phyloP scores from a whole-genome alignment of 192 early-diverging fungal species.

The Allomyces javanicus region DNA sequence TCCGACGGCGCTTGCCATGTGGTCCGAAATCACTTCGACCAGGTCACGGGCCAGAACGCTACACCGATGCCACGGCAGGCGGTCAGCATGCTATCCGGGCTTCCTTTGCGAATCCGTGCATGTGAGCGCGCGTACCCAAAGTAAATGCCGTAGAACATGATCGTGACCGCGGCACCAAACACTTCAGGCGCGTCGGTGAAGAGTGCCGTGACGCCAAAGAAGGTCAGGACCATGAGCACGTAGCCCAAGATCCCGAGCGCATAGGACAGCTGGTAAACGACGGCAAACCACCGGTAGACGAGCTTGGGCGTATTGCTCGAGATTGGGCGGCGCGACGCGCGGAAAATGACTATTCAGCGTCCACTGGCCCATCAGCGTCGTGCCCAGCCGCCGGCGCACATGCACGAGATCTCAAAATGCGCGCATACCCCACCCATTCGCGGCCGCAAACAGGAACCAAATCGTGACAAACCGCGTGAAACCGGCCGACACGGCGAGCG shows the following conservation, averaged over 20 bases:
- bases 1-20: neutral
- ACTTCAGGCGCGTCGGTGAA: neutral
- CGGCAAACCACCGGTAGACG: neutral
- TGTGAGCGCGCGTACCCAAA: neutral
- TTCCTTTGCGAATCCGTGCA: too few relatives aligned
- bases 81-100: too few relatives aligned
- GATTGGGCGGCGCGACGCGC: neutral
- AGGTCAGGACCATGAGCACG: neutral
- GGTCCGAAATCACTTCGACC: neutral
- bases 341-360: neutral
- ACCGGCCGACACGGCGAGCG: neutral
- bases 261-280: neutral
- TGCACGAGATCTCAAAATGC: too few relatives aligned
- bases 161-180: neutral
- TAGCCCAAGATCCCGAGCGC: neutral
- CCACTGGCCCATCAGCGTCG: too few relatives aligned
- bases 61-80: too few relatives aligned
- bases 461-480: neutral
- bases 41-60: neutral
- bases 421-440: neutral
- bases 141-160: neutral
- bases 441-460: neutral
- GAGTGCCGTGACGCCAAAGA: neutral
- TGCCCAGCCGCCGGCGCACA: too few relatives aligned
- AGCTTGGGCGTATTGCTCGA: neutral